Conservation (phyloP, 805 yeast genomes). For the Candida maesae region DNA sequence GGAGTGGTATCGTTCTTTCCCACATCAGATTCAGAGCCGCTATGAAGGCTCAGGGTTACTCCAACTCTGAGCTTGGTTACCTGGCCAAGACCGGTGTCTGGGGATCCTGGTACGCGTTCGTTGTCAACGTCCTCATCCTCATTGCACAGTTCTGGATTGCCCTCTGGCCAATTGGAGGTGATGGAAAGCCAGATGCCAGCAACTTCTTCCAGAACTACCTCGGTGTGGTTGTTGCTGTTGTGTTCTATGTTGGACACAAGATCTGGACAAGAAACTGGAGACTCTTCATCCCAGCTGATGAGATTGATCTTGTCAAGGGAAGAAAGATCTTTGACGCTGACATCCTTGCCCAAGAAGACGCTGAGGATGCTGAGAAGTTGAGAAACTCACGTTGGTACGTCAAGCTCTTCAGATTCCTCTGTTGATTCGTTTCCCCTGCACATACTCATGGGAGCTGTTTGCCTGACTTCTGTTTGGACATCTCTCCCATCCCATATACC, state of each 20-base stretch:
- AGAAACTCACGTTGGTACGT: slow-evolving; percentile 18
- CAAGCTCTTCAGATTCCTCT: slow-evolving; percentile 27
- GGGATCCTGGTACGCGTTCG: slow-evolving; percentile 51
- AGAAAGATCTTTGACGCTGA: slow-evolving; percentile 42
- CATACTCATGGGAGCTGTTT: no score
- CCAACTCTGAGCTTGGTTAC: slow-evolving; percentile 49
- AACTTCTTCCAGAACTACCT: slow-evolving; percentile 53
- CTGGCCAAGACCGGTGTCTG: slow-evolving; percentile 46
- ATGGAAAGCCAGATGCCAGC: slow-evolving; percentile 33
- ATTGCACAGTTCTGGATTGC: slow-evolving; percentile 67
- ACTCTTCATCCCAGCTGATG: slow-evolving; percentile 34
- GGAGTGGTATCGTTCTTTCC: slow-evolving; percentile 54
- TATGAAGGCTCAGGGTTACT: slow-evolving; percentile 49
- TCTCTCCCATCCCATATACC: no score
- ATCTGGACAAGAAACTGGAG: slow-evolving; percentile 36
- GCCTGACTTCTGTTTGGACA: no score
- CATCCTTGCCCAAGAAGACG: slow-evolving; percentile 37
- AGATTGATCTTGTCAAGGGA: slow-evolving; percentile 44
- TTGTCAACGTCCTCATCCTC: slow-evolving; percentile 46
- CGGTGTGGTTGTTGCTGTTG: slow-evolving; percentile 41
- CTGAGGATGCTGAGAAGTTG: slow-evolving; percentile 29
- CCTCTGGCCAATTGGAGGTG: slow-evolving; percentile 50
- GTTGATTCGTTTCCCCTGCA: slow-evolving; percentile 22
- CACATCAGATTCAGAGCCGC: slow-evolving; percentile 60
- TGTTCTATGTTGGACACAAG: slow-evolving; percentile 50